Percentiles rank a stretch among this genome's conserved stretches.
Evolutionary conservation across 148 eudicot genomes (phyloP).

Genomic region (Mesembryanthemum crystallinum): DNA sequence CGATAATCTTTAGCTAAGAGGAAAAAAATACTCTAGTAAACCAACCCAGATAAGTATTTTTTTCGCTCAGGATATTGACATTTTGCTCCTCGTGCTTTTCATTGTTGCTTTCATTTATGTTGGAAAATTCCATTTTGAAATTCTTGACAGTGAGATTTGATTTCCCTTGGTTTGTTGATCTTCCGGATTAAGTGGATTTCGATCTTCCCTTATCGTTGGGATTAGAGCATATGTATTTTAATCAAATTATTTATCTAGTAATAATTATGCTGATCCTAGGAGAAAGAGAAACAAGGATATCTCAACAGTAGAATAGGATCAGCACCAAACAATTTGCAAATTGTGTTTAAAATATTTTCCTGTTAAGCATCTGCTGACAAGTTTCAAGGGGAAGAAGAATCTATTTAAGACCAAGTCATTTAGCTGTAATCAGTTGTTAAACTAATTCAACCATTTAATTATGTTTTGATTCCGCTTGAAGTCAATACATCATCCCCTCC

Average conservation of each 20-base stretch:
- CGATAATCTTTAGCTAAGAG: not conserved
- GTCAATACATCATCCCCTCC: constrained; percentile 16
- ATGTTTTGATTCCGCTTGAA: constrained; percentile 7
- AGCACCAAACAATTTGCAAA: not conserved
- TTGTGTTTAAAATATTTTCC: not conserved
- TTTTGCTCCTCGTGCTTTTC: constrained; percentile 4
- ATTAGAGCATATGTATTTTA: too few relatives aligned
- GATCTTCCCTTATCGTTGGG: constrained; percentile 3
- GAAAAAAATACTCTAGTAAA: not conserved
- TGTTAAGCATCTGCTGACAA: constrained; percentile 8
- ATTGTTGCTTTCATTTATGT: not conserved
- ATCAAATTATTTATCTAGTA: not conserved
- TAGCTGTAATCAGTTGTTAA: not conserved
- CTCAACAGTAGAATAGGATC: constrained; percentile 2
- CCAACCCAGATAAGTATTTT: not conserved
- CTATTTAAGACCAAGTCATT: constrained; percentile 9
- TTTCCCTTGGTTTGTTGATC: not conserved
- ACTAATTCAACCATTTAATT: constrained; percentile 5
- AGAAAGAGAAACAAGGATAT: not conserved
- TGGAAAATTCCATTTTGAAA: not conserved
- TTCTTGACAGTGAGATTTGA: not conserved
- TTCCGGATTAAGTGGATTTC: constrained; percentile 3
- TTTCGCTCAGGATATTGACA: not conserved
- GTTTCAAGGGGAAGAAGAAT: constrained; percentile 8
- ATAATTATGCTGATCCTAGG: constrained; percentile 1